Evolutionary conservation across 495 filamentous ascomycete genomes (phyloP).

Genomic region (Penicillium psychrofluorescens): DNA sequence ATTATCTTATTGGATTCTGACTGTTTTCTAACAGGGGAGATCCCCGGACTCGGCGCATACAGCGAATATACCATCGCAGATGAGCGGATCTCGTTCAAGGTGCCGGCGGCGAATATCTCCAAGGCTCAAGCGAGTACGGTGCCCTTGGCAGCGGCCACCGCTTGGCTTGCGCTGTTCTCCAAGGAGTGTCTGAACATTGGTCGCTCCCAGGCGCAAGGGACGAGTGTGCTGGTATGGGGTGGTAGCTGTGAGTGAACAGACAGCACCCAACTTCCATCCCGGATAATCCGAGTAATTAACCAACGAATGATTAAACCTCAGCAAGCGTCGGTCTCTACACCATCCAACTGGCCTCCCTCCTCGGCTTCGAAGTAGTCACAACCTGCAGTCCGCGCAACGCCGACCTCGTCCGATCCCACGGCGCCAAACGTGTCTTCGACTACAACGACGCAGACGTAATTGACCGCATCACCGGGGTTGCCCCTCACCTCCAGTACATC

Average conservation of each 20-base stretch:
- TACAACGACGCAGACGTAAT: conserved; percentile 28
- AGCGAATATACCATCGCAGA: conserved; percentile 18
- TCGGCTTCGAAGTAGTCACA: conserved; percentile 27
- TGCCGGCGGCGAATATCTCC: conserved; percentile 9
- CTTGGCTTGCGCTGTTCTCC: conserved; percentile 24
- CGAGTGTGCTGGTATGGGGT: conserved; percentile 22
- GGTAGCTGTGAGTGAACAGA: conserved; percentile 14
- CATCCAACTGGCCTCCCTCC: conserved; percentile 20
- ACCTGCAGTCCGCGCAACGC: conserved; percentile 47
- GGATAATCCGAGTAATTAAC: neutral
- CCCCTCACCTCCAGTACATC: conserved; percentile 6
- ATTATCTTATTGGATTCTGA: no score
- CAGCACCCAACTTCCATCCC: conserved; percentile 2
- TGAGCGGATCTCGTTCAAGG: conserved; percentile 16
- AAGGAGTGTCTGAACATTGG: conserved; percentile 14
- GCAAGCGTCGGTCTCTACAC: conserved; percentile 27
- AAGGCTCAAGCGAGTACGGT: conserved; percentile 16
- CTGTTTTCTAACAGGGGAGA: conserved; percentile 5
- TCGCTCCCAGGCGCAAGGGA: conserved; percentile 1
- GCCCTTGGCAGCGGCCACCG: conserved; percentile 19
- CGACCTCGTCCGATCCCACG: conserved; percentile 36
- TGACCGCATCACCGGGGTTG: conserved; percentile 11
- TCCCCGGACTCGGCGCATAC: conserved; percentile 12
- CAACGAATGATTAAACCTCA: neutral
- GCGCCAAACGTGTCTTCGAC: conserved; percentile 46